These are phyloP conservation scores for Diaporthe citri DNA, from an alignment of 2,329 filamentous ascomycete genomes.

Conservation along the genomic window DNA sequence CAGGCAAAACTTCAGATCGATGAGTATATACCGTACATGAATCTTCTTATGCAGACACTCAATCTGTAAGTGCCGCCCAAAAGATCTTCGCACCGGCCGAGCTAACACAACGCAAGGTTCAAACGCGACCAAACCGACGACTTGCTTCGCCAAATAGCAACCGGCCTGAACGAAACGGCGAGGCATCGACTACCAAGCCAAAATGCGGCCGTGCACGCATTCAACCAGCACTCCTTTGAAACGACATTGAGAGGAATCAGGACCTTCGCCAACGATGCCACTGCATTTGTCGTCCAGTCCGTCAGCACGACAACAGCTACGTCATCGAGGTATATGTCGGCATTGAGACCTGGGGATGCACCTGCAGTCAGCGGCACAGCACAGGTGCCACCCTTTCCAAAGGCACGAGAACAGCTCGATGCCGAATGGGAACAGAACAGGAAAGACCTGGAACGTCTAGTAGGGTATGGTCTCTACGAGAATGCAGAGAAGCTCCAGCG, in stretches of 20 bases:
- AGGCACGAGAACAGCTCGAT: not conserved
- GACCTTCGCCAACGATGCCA: slow-evolving; percentile 17
- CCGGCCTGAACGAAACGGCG: not conserved
- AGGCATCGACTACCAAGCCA: not conserved
- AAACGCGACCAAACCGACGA: slow-evolving; percentile 28
- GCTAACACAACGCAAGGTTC: slow-evolving; percentile 15
- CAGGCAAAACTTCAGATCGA: slow-evolving; percentile 29
- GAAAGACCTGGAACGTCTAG: not conserved
- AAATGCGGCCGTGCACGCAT: not conserved
- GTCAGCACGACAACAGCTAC: not conserved
- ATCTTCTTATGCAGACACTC: slow-evolving; percentile 16
- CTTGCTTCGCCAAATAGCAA: not conserved
- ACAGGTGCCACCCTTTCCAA: not conserved
- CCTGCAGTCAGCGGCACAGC: not conserved
- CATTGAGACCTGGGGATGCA: not conserved
- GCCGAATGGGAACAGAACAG: slow-evolving; percentile 31
- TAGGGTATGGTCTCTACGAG: not conserved
- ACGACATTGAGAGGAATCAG: not conserved
- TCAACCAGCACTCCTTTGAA: slow-evolving; percentile 6
- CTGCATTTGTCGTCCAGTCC: not conserved
- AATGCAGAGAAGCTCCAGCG: slow-evolving; percentile 28
- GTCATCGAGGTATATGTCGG: not conserved
- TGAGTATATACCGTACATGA: slow-evolving; percentile 16
- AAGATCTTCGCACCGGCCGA: accelerated
- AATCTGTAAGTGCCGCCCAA: slow-evolving; percentile 12